Conservation (phyloP, 73 alveolate genomes). For the Stentor coeruleus region DNA sequence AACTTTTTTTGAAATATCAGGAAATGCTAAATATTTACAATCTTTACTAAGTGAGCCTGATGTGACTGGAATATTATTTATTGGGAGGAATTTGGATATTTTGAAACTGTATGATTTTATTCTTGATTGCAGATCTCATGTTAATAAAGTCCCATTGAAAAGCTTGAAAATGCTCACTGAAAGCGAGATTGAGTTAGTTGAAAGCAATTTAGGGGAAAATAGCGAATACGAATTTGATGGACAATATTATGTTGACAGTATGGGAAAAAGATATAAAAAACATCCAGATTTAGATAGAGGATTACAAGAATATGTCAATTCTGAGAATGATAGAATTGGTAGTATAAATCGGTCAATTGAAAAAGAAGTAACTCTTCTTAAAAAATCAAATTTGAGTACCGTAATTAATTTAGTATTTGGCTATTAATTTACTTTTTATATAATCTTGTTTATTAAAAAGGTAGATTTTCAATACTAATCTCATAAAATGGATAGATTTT, state of each 20-base stretch:
- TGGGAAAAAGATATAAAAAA: constrained; percentile 27
- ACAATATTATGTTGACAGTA: constrained; percentile 34
- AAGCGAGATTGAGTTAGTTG: constrained; percentile 39
- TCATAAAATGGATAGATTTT: too few relatives aligned
- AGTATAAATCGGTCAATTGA: constrained; percentile 44
- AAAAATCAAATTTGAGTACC: background rate
- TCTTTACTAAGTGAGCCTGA: constrained; percentile 21
- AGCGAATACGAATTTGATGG: constrained; percentile 49
- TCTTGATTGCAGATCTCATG: constrained; percentile 40
- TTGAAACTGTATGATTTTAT: constrained; percentile 34
- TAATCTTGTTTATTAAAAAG: background rate
- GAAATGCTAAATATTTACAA: background rate
- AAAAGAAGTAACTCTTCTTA: constrained; percentile 27
- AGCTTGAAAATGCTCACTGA: constrained; percentile 34
- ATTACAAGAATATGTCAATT: constrained; percentile 36
- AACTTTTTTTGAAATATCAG: background rate
- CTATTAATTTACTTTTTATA: too few relatives aligned
- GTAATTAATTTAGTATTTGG: constrained; percentile 7
- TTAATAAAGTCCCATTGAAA: constrained; percentile 28
- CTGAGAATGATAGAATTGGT: constrained; percentile 49
- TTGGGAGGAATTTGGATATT: constrained; percentile 47
- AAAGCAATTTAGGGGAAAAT: constrained; percentile 38
- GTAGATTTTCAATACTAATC: background rate
- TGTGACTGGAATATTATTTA: constrained; percentile 47
- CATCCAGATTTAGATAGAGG: constrained; percentile 46